Percentiles rank a stretch among this genome's conserved stretches.
Evolutionary conservation across 108 stramenopile species (phyloP).

Genomic region (Cyclotella sp.): DNA sequence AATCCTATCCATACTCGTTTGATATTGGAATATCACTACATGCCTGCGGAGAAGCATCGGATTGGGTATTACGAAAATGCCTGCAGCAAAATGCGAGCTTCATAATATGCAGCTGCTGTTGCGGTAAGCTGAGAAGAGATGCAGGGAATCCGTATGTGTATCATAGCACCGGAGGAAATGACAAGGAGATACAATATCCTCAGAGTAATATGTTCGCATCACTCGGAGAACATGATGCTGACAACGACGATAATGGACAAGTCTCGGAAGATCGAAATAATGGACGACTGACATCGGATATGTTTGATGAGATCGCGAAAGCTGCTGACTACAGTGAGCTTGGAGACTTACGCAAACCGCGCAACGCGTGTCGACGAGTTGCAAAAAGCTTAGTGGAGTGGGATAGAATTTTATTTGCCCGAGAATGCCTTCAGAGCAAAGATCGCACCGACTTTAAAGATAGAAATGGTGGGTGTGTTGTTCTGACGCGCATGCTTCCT

Average conservation of each 20-base stretch:
- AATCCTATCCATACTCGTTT: constrained; percentile 52
- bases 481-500: constrained; percentile 73
- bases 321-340: constrained; percentile 78
- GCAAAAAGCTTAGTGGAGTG: constrained; percentile 81
- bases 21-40: constrained; percentile 76
- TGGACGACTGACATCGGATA: constrained; percentile 21
- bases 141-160: constrained; percentile 70
- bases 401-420: constrained; percentile 65
- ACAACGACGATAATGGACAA: constrained; percentile 18
- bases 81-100: constrained; percentile 45
- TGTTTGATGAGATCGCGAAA: constrained; percentile 76
- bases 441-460: constrained; percentile 11
- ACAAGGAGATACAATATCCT: constrained; percentile 65
- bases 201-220: constrained; percentile 61
- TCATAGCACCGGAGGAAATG: constrained; percentile 69
- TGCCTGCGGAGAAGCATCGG: constrained; percentile 82
- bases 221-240: background rate
- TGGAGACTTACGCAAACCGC: constrained; percentile 45
- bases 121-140: constrained; percentile 62
- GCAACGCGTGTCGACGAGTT: constrained; percentile 70
- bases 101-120: constrained; percentile 76
- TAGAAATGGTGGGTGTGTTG: constrained; percentile 16
- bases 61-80: constrained; percentile 67
- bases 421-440: constrained; percentile 46
- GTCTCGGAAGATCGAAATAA: background rate